Conservation (phyloP, 371 early-diverging fungal species). For the Mortierella sp. region DNA sequence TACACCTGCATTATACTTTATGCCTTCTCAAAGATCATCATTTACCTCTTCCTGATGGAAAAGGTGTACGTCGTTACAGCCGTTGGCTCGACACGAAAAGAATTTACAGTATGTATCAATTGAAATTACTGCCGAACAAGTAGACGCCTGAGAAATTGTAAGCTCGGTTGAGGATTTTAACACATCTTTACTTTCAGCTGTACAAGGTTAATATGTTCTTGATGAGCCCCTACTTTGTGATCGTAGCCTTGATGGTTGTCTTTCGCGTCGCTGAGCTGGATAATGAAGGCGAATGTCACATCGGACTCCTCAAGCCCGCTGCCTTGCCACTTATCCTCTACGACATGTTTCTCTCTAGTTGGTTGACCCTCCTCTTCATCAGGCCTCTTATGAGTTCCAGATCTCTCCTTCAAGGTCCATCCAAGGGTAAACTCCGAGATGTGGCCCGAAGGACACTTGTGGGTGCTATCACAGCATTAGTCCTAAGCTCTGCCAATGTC, state of each 20-base stretch:
- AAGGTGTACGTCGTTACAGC: constrained; percentile 63
- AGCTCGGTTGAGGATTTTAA: neutral
- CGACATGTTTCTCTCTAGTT: constrained; percentile 57
- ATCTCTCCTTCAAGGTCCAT: constrained; percentile 50
- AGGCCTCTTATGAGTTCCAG: constrained; percentile 56
- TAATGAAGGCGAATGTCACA: constrained; percentile 55
- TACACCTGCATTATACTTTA: constrained; percentile 60
- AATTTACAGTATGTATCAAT: constrained; percentile 31
- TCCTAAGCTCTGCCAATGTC: constrained; percentile 60
- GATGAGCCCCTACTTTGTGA: constrained; percentile 59
- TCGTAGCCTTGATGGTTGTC: constrained; percentile 61
- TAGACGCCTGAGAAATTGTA: neutral
- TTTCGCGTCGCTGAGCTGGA: constrained; percentile 54
- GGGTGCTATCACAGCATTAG: constrained; percentile 55
- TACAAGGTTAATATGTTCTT: constrained; percentile 61
- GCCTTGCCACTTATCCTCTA: constrained; percentile 60
- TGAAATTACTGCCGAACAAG: neutral
- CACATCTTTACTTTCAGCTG: constrained; percentile 18
- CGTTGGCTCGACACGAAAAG: constrained; percentile 28
- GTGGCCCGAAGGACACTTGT: constrained; percentile 64
- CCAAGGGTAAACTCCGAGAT: constrained; percentile 58
- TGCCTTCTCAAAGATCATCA: constrained; percentile 60
- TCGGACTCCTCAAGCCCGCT: constrained; percentile 60
- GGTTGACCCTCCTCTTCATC: constrained; percentile 61
- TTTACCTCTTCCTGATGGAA: constrained; percentile 69